Percentiles rank a stretch among this genome's conserved stretches.
phyloP scores from a whole-genome alignment of 2,329 filamentous ascomycete genomes.

The Arthrinium puccinioides region DNA sequence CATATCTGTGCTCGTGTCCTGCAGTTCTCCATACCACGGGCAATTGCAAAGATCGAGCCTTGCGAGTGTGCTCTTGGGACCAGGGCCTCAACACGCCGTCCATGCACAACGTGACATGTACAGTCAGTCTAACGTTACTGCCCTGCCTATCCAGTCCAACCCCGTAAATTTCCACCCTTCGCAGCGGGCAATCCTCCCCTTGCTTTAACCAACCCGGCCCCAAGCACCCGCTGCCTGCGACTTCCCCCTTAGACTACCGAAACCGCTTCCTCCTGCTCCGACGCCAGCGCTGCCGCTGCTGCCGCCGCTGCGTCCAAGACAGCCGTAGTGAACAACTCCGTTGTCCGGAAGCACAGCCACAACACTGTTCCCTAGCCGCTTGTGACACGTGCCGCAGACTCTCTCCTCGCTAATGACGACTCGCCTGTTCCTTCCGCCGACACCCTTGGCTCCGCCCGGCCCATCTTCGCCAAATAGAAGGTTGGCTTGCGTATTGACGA shows the following conservation, averaged over 20 bases:
- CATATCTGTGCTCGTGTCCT: no score
- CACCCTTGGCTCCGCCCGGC: constrained; percentile 35
- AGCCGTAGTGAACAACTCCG: constrained; percentile 75
- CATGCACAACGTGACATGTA: no score
- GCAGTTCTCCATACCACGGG: no score
- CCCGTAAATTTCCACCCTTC: not conserved
- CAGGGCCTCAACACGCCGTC: no score
- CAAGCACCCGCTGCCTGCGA: constrained; percentile 19
- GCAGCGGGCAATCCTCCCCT: no score
- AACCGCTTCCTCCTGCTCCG: no score
- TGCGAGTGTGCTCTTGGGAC: no score
- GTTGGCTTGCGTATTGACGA: constrained; percentile 67
- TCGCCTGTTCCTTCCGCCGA: constrained; percentile 47
- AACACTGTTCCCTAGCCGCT: constrained; percentile 83
- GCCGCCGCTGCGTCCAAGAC: constrained; percentile 42
- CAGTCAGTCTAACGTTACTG: no score
- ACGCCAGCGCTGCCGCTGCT: constrained; percentile 23
- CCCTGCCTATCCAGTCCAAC: not conserved
- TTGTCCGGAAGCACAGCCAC: constrained; percentile 84
- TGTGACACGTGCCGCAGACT: constrained; percentile 88
- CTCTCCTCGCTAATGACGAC: constrained; percentile 83
- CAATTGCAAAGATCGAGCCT: no score
- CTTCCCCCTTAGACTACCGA: constrained; percentile 23
- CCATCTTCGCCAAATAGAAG: constrained; percentile 62
- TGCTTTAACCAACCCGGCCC: constrained; percentile 12